A percentile compares a stretch with the other conserved stretches of the same genome.
Evolutionary conservation across 352 stramenopile genomes (phyloP).

Genomic region (Phytophthora fragariae): DNA sequence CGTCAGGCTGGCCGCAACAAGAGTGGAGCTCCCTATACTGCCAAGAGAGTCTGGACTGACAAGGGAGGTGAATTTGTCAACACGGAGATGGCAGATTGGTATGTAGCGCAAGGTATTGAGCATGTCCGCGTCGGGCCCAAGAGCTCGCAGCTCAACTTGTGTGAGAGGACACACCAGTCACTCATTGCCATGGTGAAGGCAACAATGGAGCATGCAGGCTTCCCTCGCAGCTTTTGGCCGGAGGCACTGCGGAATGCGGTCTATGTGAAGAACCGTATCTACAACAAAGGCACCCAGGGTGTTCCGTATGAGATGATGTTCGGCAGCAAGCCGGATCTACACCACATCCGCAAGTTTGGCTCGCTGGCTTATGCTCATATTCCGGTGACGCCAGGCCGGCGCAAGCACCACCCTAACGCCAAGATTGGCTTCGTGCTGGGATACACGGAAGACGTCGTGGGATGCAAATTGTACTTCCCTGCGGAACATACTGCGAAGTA

Average conservation of each 20-base stretch:
- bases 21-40: not conserved
- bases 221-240: slow-evolving; percentile 14
- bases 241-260: slow-evolving; percentile 7
- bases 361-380: slow-evolving; percentile 14
- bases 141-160: slow-evolving; percentile 19
- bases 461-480: too few species aligned
- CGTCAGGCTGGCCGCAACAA: not conserved
- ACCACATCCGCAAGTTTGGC: slow-evolving; percentile 28
- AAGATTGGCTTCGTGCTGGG: slow-evolving; percentile 11
- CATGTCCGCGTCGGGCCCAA: slow-evolving; percentile 3
- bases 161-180: slow-evolving; percentile 10
- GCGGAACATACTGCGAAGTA: too few species aligned
- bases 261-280: slow-evolving; percentile 21
- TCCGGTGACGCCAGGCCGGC: not conserved
- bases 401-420: slow-evolving; percentile 7
- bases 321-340: slow-evolving; percentile 7
- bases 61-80: slow-evolving; percentile 24
- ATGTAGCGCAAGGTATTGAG: slow-evolving; percentile 8
- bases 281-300: slow-evolving; percentile 12
- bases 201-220: slow-evolving; percentile 8
- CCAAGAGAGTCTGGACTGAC: slow-evolving; percentile 4
- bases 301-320: slow-evolving; percentile 26
- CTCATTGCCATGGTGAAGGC: slow-evolving; percentile 12
- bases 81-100: slow-evolving; percentile 13
- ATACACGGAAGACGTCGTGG: too few species aligned